Base-by-base conservation (phyloP, 331 rosid species). In the Phaseolus coccineus region DNA sequence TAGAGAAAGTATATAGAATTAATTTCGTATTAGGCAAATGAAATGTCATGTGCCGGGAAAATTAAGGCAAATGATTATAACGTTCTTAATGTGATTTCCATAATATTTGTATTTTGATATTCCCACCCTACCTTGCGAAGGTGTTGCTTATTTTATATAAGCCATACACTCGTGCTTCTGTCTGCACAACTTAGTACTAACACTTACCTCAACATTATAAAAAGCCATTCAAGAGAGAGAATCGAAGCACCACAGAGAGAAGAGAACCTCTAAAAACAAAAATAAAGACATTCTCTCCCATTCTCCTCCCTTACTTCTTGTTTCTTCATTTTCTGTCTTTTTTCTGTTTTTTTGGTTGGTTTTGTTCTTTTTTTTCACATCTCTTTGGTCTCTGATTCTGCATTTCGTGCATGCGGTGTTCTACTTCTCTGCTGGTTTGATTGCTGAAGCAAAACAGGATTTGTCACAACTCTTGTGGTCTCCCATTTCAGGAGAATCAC, bases 181-280 rank as follows among this genome's bases (percentile, higher is more conserved):
- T 37, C 74, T 61, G 46, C 78, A 77, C 24, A 67, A 62, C 74
- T 46, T 19, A 50, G 37, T 28, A 51, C 76, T 40, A 74, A 87
- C 68, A 87, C 80, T 84, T 15, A 8, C 10, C 58, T n/a, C 0
- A 25, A 48, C 83, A 35, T 80, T 91, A 91, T 87, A 87, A 82
- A 91, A 77, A 46, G 69, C 73, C 47, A 59, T 64, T 65, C 50
- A 22, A 80, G 51, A 81, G 82, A 88, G 55, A 78, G 35, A 74
- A 63, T 77, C 37, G 28, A 56, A 74, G 25, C 76, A 74, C 72
- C 57, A 46, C 2, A 71, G 79, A 77, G 39, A 35, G 39, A 65
- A 10, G 80, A 82, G 25, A 75, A 13, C 79, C 81, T 65, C 76
- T 71, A 6, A 13, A 53, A 69, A 55, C 51, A 16, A 16, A 64